Evolutionary conservation across 2,329 filamentous ascomycete species (phyloP).

Genomic region (Aspergillus carbonarius): DNA sequence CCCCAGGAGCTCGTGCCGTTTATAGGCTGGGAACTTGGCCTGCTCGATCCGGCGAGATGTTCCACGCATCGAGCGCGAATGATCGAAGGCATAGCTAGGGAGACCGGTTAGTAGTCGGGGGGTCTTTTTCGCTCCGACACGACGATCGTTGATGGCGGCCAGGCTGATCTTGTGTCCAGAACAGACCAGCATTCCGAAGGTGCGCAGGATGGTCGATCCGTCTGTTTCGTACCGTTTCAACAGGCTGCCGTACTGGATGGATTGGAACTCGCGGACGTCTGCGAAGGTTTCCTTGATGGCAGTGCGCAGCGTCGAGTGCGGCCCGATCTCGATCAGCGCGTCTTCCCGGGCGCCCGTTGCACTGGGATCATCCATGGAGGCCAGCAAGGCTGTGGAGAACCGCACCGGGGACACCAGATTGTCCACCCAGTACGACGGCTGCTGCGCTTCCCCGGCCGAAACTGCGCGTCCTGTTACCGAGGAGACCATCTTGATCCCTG

Average conservation of each 20-base stretch:
- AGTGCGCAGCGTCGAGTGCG: background rate
- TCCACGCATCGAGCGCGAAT: slow-evolving; percentile 44
- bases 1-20: slow-evolving; percentile 25
- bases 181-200: slow-evolving; percentile 17
- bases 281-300: background rate
- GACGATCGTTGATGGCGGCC: background rate
- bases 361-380: background rate
- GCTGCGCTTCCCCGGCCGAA: slow-evolving; percentile 9
- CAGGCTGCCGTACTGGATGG: background rate
- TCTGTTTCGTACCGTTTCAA: slow-evolving; percentile 11
- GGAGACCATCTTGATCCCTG: slow-evolving; percentile 21
- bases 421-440: slow-evolving; percentile 24
- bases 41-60: slow-evolving; percentile 28
- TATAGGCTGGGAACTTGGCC: background rate
- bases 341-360: background rate
- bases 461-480: slow-evolving; percentile 25
- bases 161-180: slow-evolving; percentile 14
- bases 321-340: background rate
- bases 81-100: slow-evolving; percentile 17
- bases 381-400: slow-evolving; percentile 21
- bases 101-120: background rate
- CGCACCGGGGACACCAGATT: slow-evolving; percentile 25
- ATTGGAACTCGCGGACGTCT: background rate
- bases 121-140: background rate
- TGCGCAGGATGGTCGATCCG: slow-evolving; percentile 10